Evolutionary conservation across 352 stramenopile species (phyloP).

Genomic region (Blastocystis sp.): DNA sequence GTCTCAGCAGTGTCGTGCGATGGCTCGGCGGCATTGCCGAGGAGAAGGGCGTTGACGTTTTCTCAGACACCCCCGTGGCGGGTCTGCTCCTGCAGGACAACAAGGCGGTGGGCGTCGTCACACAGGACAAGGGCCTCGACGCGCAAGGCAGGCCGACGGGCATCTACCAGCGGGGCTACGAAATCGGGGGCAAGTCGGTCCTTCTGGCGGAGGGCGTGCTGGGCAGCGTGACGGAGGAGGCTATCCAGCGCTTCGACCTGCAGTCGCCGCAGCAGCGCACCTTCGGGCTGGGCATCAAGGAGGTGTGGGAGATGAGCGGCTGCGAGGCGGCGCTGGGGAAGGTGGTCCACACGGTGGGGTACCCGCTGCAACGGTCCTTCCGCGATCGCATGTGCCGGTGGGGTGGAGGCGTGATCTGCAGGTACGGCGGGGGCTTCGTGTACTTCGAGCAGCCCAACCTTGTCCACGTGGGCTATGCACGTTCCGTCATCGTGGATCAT

Average conservation of each 20-base stretch:
- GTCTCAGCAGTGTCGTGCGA: conserved; percentile 83
- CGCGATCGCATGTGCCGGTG: not conserved
- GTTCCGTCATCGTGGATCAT: conserved; percentile 71
- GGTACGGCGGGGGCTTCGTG: conserved; percentile 95
- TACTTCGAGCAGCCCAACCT: conserved; percentile 96
- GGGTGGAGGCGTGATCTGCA: conserved; percentile 75
- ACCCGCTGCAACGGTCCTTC: conserved; percentile 83
- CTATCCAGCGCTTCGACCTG: conserved; percentile 93
- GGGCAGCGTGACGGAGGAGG: conserved; percentile 90
- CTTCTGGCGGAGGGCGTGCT: conserved; percentile 95
- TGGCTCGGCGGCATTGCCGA: conserved; percentile 93
- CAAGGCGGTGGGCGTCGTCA: conserved; percentile 87
- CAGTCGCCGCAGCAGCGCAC: conserved; percentile 87
- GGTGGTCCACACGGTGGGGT: conserved; percentile 87
- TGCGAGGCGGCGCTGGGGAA: not conserved
- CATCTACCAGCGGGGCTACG: conserved; percentile 94
- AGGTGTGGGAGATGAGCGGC: conserved; percentile 80
- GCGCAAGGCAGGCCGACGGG: conserved; percentile 91
- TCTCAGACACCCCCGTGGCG: conserved; percentile 91
- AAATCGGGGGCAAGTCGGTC: conserved; percentile 89
- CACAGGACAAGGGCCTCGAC: conserved; percentile 92
- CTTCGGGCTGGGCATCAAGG: conserved; percentile 98
- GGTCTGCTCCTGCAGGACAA: conserved; percentile 81
- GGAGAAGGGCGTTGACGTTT: conserved; percentile 96
- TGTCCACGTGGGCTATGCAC: conserved; percentile 76